These are phyloP conservation scores for Neolentinus lepideus DNA, from an alignment of 1,284 basidiomycete species.

Conservation along the genomic window DNA sequence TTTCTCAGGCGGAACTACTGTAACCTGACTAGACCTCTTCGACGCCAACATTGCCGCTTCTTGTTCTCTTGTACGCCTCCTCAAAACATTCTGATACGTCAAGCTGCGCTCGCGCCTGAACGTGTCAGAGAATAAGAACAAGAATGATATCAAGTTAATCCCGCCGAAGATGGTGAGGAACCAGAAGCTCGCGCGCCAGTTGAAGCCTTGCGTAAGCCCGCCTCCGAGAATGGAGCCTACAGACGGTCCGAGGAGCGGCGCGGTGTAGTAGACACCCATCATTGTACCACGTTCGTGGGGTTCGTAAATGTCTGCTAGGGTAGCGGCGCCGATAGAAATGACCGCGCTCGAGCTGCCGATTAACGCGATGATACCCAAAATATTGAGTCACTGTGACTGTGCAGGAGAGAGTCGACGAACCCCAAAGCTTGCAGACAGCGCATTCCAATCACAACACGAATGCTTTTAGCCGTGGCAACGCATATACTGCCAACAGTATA, in stretches of 20 bases:
- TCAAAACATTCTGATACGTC: constrained; percentile 62
- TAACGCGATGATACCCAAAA: not conserved
- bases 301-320: constrained; percentile 79
- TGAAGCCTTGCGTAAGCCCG: constrained; percentile 57
- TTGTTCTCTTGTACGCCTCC: constrained; percentile 3
- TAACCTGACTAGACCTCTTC: constrained; percentile 7
- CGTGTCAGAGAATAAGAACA: constrained; percentile 73
- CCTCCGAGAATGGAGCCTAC: constrained; percentile 73
- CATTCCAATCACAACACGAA: constrained; percentile 67
- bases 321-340: constrained; percentile 74
- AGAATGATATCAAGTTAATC: constrained; percentile 47
- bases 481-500: constrained; percentile 61
- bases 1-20: constrained; percentile 1
- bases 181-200: constrained; percentile 80
- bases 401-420: constrained; percentile 23
- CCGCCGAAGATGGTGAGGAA: constrained; percentile 66
- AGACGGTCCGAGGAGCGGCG: constrained; percentile 50
- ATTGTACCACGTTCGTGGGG: constrained; percentile 71
- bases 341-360: constrained; percentile 63
- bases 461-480: constrained; percentile 59
- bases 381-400: too few species aligned
- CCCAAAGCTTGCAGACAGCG: constrained; percentile 62
- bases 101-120: constrained; percentile 77
- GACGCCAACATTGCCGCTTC: not conserved
- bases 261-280: constrained; percentile 73